Percentiles rank a stretch among this genome's conserved stretches.
phyloP scores from a whole-genome alignment of 2,329 filamentous ascomycete genomes.

The Talaromyces sp. region DNA sequence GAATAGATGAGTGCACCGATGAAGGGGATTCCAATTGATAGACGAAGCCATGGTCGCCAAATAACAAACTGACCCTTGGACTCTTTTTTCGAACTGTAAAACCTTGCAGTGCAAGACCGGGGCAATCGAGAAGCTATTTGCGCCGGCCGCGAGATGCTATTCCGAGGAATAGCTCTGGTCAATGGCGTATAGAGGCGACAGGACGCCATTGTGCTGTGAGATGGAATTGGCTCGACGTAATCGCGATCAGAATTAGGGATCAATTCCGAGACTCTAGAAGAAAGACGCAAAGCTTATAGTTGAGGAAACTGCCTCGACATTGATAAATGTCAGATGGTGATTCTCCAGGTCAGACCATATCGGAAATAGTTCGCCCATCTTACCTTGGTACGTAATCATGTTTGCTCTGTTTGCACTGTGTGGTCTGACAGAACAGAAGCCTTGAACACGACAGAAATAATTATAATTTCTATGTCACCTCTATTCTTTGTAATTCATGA shows the following conservation, averaged over 20 bases:
- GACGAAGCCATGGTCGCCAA: conserved; percentile 46
- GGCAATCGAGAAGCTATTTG: conserved; percentile 18
- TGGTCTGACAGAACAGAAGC: background rate
- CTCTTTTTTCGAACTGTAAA: conserved; percentile 17
- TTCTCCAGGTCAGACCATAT: conserved; percentile 8
- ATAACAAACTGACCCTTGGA: conserved; percentile 33
- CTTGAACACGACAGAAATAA: background rate
- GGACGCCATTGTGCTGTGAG: conserved; percentile 1
- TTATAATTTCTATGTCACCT: background rate
- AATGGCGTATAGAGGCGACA: conserved; percentile 8
- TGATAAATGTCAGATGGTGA: background rate
- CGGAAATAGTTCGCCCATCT: conserved; percentile 8
- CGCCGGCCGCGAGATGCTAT: background rate
- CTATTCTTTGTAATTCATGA: background rate
- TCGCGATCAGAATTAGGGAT: background rate
- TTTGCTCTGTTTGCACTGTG: conserved; percentile 16
- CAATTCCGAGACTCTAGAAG: background rate
- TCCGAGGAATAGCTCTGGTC: background rate
- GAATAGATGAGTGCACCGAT: conserved; percentile 50
- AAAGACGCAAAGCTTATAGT: background rate
- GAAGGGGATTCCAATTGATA: conserved; percentile 49
- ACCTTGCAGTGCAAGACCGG: conserved; percentile 25
- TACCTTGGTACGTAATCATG: background rate
- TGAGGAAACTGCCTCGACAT: background rate
- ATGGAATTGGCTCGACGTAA: background rate